Conservation (phyloP, 2,329 filamentous ascomycete species). For the Plectosphaerella plurivora region DNA sequence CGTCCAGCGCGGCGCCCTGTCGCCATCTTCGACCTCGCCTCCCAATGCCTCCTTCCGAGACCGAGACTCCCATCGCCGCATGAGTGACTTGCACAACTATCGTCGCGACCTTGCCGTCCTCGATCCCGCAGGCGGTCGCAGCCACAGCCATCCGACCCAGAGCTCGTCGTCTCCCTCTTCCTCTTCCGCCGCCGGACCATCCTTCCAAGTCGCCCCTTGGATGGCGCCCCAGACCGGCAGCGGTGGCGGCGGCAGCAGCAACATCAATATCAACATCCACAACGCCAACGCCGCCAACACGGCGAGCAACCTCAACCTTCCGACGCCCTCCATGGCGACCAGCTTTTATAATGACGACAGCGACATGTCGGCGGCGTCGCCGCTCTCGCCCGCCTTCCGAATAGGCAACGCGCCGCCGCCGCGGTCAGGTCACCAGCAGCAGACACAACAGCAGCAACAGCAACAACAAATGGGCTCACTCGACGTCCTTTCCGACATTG, state of each 20-base stretch:
- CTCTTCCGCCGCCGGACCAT: conserved; percentile 50
- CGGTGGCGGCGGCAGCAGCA: not conserved
- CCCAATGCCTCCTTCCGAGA: conserved; percentile 36
- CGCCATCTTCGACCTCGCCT: conserved; percentile 30
- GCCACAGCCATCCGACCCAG: conserved; percentile 44
- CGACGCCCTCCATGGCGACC: conserved; percentile 29
- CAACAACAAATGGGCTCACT: not conserved
- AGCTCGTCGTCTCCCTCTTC: conserved; percentile 23
- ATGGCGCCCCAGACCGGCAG: conserved; percentile 37
- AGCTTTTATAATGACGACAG: conserved; percentile 74
- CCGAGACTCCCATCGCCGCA: conserved; percentile 44
- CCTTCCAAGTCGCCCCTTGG: conserved; percentile 55
- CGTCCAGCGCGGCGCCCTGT: conserved; percentile 37
- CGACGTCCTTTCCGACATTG: conserved; percentile 38
- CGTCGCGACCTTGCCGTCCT: conserved; percentile 68
- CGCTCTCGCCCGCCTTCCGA: conserved; percentile 63
- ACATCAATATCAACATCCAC: not conserved
- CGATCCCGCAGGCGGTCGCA: conserved; percentile 52
- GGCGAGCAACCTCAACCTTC: conserved; percentile 12
- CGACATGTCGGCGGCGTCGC: conserved; percentile 61
- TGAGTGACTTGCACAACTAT: conserved; percentile 63
- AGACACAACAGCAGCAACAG: conserved; percentile 39
- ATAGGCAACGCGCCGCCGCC: conserved; percentile 12
- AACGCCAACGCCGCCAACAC: not conserved
- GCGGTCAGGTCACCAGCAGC: conserved; percentile 26